Conservation (phyloP, 2,329 filamentous ascomycete genomes). For the Stemphylium beticola region DNA sequence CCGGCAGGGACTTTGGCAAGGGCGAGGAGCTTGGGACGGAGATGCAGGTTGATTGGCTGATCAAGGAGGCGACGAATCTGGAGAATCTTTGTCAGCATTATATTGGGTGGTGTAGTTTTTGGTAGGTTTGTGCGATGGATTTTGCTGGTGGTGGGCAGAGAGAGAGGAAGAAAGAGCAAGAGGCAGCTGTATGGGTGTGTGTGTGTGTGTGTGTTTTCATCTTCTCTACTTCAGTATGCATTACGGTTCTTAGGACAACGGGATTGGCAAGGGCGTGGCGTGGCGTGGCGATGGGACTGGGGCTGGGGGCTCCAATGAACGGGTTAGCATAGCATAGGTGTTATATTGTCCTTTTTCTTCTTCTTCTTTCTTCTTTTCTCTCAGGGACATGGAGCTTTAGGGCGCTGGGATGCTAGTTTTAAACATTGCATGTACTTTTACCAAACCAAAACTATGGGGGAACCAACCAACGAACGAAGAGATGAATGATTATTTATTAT, state of each 20-base stretch:
- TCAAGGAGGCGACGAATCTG: constrained; percentile 92
- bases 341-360: not conserved
- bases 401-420: not conserved
- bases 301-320: not conserved
- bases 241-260: not conserved
- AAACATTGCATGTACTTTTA: not conserved
- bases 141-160: too few relatives aligned
- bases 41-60: constrained; percentile 90
- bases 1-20: constrained; percentile 88
- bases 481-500: too few relatives aligned
- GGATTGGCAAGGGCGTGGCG: too few relatives aligned
- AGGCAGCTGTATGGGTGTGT: not conserved
- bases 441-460: too few relatives aligned
- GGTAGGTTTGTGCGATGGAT: constrained; percentile 68
- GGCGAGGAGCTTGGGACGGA: constrained; percentile 78
- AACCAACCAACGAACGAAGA: too few relatives aligned
- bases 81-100: constrained; percentile 99
- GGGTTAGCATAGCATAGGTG: constrained; percentile 7
- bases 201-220: not conserved
- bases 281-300: not conserved
- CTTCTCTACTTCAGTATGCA: not conserved
- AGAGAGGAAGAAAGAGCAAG: not conserved
- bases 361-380: not conserved
- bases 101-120: constrained; percentile 99
- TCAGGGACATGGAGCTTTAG: not conserved